Conservation (phyloP, 805 yeast genomes). For the Osmozyma mogii region DNA sequence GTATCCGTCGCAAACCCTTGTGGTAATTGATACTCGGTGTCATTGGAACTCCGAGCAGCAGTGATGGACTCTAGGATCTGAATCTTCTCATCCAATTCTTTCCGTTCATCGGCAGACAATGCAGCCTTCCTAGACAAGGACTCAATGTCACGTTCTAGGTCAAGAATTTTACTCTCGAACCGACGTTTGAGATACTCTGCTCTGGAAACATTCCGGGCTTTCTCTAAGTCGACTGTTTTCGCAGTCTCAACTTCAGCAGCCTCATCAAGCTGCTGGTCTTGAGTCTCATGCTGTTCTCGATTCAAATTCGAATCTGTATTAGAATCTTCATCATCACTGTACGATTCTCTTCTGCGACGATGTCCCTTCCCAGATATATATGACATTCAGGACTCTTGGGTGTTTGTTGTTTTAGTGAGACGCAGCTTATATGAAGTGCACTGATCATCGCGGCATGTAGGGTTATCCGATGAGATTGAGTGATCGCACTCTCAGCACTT, state of each 20-base stretch:
- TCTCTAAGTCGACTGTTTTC: neutral
- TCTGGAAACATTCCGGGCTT: neutral
- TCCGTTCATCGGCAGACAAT: conserved; percentile 10
- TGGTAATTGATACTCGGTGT: conserved; percentile 29
- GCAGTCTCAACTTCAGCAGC: neutral
- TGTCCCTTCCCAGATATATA: conserved; percentile 3
- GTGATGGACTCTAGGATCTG: conserved; percentile 5
- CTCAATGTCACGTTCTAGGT: conserved; percentile 2
- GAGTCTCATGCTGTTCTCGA: conserved; percentile 1
- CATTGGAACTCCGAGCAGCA: neutral
- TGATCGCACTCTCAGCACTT: no score
- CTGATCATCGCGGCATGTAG: no score
- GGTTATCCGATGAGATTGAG: no score
- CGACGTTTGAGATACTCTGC: conserved; percentile 1
- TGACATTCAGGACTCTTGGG: conserved; percentile 1
- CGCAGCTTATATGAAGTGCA: no score
- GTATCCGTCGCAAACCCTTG: conserved; percentile 46
- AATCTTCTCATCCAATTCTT: conserved; percentile 7
- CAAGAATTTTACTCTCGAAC: conserved; percentile 4
- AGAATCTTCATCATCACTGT: conserved; percentile 1
- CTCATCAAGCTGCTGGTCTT: neutral
- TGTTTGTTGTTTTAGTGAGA: conserved; percentile 24
- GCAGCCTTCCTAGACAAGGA: conserved; percentile 1
- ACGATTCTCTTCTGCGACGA: conserved; percentile 2
- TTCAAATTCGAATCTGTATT: neutral